phyloP scores from a whole-genome alignment of 345 rosid genomes.

The Pseudoturritis turrita region DNA sequence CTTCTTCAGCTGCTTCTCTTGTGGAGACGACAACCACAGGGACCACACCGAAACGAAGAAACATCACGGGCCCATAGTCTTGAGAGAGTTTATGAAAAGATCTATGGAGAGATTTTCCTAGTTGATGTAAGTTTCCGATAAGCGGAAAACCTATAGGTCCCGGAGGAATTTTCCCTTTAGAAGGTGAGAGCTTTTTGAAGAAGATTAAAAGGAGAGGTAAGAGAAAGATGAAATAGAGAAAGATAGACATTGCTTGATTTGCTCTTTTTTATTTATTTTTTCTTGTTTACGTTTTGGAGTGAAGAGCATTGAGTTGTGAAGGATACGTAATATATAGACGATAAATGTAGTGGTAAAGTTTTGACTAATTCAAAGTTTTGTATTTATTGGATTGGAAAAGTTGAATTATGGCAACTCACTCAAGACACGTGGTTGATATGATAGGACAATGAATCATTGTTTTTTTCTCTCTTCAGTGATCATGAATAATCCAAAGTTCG shows the following conservation, averaged over 20 bases:
- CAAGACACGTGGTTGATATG: neutral
- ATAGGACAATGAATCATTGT: neutral
- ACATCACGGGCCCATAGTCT: slow-evolving; percentile 48
- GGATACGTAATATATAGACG: slow-evolving; percentile 6
- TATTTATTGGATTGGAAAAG: slow-evolving; percentile 1
- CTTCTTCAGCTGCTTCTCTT: slow-evolving; percentile 38
- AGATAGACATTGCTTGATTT: slow-evolving; percentile 8
- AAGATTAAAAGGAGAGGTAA: slow-evolving; percentile 12
- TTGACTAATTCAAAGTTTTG: slow-evolving; percentile 10
- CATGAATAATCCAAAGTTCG: neutral
- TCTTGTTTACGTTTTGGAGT: slow-evolving; percentile 10
- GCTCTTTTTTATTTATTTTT: neutral
- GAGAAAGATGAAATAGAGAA: neutral
- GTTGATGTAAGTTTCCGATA: slow-evolving; percentile 43
- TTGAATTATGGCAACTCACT: neutral
- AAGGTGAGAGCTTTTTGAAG: neutral
- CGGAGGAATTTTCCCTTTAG: slow-evolving; percentile 30
- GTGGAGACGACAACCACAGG: slow-evolving; percentile 44
- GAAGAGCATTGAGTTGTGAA: slow-evolving; percentile 4
- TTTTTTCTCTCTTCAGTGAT: too few species aligned
- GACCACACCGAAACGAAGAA: slow-evolving; percentile 33
- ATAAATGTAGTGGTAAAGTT: neutral
- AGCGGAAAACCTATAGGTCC: slow-evolving; percentile 41
- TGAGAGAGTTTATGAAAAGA: slow-evolving; percentile 32
- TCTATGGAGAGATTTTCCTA: slow-evolving; percentile 37